Evolutionary conservation across 257 asterid species (phyloP).

Genomic region (Ehretia macrophylla): DNA sequence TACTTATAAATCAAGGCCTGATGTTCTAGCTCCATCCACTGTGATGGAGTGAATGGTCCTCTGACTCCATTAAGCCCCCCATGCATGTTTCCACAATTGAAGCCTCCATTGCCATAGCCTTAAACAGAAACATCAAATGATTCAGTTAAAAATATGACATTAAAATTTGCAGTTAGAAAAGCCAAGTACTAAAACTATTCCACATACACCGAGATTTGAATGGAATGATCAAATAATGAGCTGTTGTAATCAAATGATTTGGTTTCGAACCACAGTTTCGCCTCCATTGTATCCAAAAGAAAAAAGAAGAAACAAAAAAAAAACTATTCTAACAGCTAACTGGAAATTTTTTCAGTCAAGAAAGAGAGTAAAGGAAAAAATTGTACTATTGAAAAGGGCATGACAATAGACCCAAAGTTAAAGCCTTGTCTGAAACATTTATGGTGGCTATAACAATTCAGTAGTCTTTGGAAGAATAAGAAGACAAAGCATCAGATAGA

Average conservation of each 20-base stretch:
- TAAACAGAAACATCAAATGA: conserved; percentile 14
- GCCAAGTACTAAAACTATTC: conserved; percentile 6
- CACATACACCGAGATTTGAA: neutral
- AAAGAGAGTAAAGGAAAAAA: conserved; percentile 3
- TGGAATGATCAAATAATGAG: too few relatives aligned
- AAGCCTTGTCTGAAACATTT: conserved; percentile 17
- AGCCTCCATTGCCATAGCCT: conserved; percentile 27
- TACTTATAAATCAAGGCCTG: conserved; percentile 40
- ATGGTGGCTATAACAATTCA: conserved; percentile 12
- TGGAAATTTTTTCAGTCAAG: conserved; percentile 1
- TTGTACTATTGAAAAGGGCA: conserved; percentile 1
- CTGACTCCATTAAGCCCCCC: conserved; percentile 4
- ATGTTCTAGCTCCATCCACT: conserved; percentile 38
- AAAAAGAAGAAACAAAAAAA: too few relatives aligned
- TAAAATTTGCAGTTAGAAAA: neutral
- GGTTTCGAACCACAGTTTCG: too few relatives aligned
- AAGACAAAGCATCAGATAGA: neutral
- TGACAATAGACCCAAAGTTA: conserved; percentile 4
- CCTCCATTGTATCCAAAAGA: too few relatives aligned
- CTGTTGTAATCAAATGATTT: too few relatives aligned
- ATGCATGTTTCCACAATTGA: conserved; percentile 1
- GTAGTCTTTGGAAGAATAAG: conserved; percentile 1
- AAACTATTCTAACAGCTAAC: neutral
- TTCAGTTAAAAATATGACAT: neutral
- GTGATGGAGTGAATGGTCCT: conserved; percentile 36